Percentiles rank a stretch among this genome's conserved stretches.
These are phyloP conservation scores for Hanseniaspora singularis DNA, from an alignment of 805 yeast genomes.

Conservation along the genomic window DNA sequence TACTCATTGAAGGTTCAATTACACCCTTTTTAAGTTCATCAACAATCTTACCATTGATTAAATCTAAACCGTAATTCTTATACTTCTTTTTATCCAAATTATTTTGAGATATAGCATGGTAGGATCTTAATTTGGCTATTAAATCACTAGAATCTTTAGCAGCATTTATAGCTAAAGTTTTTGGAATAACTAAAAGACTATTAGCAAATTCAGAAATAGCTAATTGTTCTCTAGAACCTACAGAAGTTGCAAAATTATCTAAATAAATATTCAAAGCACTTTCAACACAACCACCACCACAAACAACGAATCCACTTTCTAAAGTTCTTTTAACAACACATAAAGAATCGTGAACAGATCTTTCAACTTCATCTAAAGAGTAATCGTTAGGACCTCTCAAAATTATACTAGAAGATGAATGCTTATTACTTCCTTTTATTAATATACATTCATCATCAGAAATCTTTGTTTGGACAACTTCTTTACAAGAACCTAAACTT, in stretches of 20 bases:
- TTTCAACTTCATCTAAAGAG: constrained; percentile 94
- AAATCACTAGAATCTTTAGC: constrained; percentile 94
- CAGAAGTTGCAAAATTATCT: constrained; percentile 95
- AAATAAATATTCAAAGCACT: constrained; percentile 86
- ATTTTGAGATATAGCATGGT: constrained; percentile 87
- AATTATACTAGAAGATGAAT: constrained; percentile 81
- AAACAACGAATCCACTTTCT: constrained; percentile 88
- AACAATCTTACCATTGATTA: constrained; percentile 80
- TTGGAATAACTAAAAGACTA: constrained; percentile 83
- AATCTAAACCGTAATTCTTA: constrained; percentile 84
- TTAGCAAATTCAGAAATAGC: constrained; percentile 96
- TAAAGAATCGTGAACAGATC: constrained; percentile 88
- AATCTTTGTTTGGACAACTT: constrained; percentile 78
- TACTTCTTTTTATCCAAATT: constrained; percentile 76
- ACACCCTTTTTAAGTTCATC: constrained; percentile 80
- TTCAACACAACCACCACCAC: constrained; percentile 99
- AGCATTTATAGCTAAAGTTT: constrained; percentile 91
- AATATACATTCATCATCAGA: constrained; percentile 96
- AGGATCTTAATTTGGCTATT: constrained; percentile 88
- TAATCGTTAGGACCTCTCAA: constrained; percentile 93
- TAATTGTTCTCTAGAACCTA: constrained; percentile 92
- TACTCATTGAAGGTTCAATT: constrained; percentile 87
- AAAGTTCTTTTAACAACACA: constrained; percentile 91
- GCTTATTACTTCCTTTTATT: constrained; percentile 79
- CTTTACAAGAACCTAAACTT: constrained; percentile 79